Conservation (phyloP, 768 basidiomycete species). For the Favolaschia claudopus region DNA sequence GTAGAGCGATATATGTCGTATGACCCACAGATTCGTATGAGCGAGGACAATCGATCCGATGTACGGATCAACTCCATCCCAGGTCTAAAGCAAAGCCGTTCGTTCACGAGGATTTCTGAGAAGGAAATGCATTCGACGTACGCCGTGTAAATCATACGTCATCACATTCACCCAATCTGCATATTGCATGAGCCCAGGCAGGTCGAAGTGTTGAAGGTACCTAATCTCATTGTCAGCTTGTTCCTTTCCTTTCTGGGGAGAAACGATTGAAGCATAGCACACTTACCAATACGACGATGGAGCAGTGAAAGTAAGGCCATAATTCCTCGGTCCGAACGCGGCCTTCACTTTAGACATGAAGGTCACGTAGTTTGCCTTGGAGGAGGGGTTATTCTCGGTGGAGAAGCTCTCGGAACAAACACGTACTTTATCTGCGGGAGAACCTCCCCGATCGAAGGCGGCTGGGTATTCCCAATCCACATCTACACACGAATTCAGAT, state of each 20-base stretch:
- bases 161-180: constrained; percentile 8
- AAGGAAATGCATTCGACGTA: not conserved
- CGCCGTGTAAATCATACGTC: constrained; percentile 8
- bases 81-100: not conserved
- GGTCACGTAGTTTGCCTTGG: not conserved
- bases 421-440: not conserved
- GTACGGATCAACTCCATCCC: not conserved
- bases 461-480: constrained; percentile 2
- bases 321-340: not conserved
- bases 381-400: no score
- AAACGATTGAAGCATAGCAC: no score
- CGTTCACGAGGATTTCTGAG: not conserved
- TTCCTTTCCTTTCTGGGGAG: no score
- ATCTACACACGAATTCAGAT: not conserved
- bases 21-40: no score
- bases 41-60: constrained; percentile 6
- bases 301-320: constrained; percentile 5
- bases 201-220: constrained; percentile 10
- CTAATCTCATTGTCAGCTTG: no score
- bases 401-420: no score
- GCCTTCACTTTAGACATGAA: constrained; percentile 6
- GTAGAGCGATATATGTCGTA: no score
- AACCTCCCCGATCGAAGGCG: constrained; percentile 1
- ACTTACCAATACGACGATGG: constrained; percentile 12
- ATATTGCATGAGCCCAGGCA: not conserved